Evolutionary conservation across 2,329 filamentous ascomycete genomes (phyloP).

Genomic region (Lachnellula willkommii): DNA sequence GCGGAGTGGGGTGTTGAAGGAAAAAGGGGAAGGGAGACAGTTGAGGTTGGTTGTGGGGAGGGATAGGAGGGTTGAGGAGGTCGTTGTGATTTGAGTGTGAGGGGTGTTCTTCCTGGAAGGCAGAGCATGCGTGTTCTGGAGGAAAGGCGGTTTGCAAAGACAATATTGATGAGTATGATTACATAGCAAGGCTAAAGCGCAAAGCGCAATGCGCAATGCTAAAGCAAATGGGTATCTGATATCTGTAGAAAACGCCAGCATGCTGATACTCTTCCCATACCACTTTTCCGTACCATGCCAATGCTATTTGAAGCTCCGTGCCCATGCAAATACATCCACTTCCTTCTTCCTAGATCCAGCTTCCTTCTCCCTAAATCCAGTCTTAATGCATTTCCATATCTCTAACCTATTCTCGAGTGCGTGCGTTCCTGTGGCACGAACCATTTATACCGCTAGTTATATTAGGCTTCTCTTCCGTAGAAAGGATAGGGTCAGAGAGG

Average conservation of each 20-base stretch:
- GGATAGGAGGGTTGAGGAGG: conserved; percentile 39
- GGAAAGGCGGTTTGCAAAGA: background rate
- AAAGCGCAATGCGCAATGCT: conserved; percentile 4
- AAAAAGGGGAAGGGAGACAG: conserved; percentile 36
- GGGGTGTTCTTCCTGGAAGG: background rate
- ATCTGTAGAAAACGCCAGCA: background rate
- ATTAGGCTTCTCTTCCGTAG: no score
- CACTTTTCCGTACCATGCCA: background rate
- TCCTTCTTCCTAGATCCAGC: background rate
- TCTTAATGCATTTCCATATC: no score
- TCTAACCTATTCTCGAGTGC: no score
- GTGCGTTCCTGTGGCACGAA: no score
- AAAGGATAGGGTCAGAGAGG: no score
- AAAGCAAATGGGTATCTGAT: conserved; percentile 22
- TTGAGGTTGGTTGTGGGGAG: conserved; percentile 45
- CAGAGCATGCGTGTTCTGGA: background rate
- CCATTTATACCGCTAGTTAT: no score
- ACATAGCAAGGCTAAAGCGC: conserved; percentile 9
- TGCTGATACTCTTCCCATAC: background rate
- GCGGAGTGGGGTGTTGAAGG: conserved; percentile 42
- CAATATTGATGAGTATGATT: background rate
- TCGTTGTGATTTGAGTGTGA: conserved; percentile 27
- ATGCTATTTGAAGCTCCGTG: background rate
- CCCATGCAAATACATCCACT: no score
- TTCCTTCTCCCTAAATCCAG: background rate